Conservation (phyloP, 257 asterid species). For the Solanum commersonii region DNA sequence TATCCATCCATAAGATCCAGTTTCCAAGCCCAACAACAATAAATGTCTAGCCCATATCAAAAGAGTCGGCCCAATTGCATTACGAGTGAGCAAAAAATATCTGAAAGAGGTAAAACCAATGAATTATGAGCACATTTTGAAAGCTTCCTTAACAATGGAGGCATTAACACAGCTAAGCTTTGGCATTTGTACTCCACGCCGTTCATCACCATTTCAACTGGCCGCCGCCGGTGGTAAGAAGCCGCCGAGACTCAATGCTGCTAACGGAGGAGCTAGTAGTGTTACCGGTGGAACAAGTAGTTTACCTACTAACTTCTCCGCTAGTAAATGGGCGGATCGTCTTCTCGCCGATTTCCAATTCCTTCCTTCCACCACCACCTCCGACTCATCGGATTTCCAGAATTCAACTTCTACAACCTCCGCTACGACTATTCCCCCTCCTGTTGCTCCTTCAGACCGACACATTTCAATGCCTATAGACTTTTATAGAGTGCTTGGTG, state of each 20-base stretch:
- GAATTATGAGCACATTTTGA: not conserved
- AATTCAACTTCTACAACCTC: conserved; percentile 18
- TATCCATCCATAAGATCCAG: not conserved
- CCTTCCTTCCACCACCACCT: conserved; percentile 43
- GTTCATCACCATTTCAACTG: conserved; percentile 20
- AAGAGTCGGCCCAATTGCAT: not conserved
- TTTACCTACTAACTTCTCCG: conserved; percentile 16
- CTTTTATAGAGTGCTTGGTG: conserved; percentile 81
- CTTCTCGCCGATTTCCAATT: conserved; percentile 91
- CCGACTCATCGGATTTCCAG: conserved; percentile 29
- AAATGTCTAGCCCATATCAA: not conserved
- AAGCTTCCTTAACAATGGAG: conserved; percentile 30
- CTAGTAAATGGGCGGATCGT: conserved; percentile 98
- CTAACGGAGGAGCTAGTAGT: conserved; percentile 38
- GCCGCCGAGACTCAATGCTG: conserved; percentile 38
- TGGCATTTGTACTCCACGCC: conserved; percentile 35
- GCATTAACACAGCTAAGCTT: conserved; percentile 38
- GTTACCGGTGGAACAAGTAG: not conserved
- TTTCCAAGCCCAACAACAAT: not conserved
- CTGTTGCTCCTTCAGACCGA: conserved; percentile 63
- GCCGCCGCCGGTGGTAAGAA: conserved; percentile 10
- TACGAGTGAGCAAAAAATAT: not conserved
- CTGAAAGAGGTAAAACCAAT: not conserved
- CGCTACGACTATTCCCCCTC: conserved; percentile 15
- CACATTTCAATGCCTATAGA: conserved; percentile 68